A percentile compares a stretch with the other conserved stretches of the same genome.
Conservation (phyloP, 129 eudicot genomes). For the Escallonia herrerae region DNA sequence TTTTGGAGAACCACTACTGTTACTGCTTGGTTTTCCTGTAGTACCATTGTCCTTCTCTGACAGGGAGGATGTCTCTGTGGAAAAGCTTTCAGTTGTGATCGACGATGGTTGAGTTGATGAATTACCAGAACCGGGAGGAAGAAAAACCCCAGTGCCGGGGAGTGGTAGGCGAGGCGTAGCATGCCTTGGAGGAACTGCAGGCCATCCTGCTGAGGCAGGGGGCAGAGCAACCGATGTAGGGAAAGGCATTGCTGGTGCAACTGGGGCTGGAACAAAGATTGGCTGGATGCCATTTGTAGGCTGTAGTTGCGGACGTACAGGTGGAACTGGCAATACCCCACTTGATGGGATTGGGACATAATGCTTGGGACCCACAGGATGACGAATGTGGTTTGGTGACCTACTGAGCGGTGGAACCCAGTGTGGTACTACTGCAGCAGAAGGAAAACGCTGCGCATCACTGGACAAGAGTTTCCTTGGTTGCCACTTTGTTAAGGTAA, state of each 20-base stretch:
- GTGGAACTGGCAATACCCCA: constrained; percentile 37
- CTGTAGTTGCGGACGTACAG: constrained; percentile 25
- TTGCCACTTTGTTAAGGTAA: constrained; percentile 54
- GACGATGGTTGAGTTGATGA: constrained; percentile 16
- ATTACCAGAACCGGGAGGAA: constrained; percentile 55
- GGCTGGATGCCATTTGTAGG: constrained; percentile 55
- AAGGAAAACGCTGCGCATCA: constrained; percentile 29
- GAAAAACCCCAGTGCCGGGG: constrained; percentile 86
- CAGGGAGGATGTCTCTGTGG: constrained; percentile 6
- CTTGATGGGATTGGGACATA: constrained; percentile 34
- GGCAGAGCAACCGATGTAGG: constrained; percentile 46
- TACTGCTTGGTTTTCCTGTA: constrained; percentile 8
- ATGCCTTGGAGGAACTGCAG: constrained; percentile 36
- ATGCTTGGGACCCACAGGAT: constrained; percentile 50
- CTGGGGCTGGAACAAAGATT: constrained; percentile 47
- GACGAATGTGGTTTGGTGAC: constrained; percentile 38
- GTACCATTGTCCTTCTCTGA: constrained; percentile 19
- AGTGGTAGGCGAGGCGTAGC: constrained; percentile 49
- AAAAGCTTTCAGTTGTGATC: neutral
- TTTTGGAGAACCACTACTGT: constrained; percentile 8
- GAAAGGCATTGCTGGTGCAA: constrained; percentile 48
- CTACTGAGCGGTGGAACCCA: constrained; percentile 47
- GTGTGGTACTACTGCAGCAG: constrained; percentile 17
- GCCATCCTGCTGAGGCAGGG: constrained; percentile 45
- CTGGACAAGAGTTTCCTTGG: constrained; percentile 27